A percentile compares a stretch with the other conserved stretches of the same genome.
Conservation (phyloP, 345 rosid genomes). For the Aurinia saxatilis region DNA sequence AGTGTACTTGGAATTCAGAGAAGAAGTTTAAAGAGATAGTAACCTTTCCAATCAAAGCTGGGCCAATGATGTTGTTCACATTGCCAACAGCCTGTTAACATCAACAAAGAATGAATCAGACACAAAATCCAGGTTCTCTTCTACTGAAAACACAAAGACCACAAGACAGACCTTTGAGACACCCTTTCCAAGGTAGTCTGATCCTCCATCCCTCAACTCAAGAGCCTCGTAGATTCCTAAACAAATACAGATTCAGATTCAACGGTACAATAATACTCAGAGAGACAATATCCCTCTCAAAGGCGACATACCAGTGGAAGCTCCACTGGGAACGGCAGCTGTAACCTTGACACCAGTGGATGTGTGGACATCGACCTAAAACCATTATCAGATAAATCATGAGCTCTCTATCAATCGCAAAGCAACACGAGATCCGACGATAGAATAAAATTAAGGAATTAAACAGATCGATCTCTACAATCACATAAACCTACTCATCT, state of each 20-base stretch:
- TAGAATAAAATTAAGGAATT: background rate
- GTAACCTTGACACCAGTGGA: constrained; percentile 50
- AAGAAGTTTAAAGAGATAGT: background rate
- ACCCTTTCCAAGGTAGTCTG: constrained; percentile 96
- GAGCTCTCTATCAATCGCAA: background rate
- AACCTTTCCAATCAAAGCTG: constrained; percentile 91
- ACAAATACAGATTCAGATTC: background rate
- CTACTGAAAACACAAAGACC: background rate
- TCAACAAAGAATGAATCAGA: background rate
- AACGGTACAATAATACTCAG: background rate
- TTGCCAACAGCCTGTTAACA: constrained; percentile 64
- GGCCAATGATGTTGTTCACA: constrained; percentile 72
- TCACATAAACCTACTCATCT: background rate
- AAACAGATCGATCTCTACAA: background rate
- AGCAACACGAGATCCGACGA: background rate
- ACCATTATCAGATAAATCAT: background rate
- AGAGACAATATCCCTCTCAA: no score
- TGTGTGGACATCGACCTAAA: constrained; percentile 58
- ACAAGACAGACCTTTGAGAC: constrained; percentile 57
- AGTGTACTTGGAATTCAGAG: background rate
- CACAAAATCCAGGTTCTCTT: no score
- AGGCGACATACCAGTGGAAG: constrained; percentile 71
- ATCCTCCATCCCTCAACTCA: constrained; percentile 93
- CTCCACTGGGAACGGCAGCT: constrained; percentile 98
- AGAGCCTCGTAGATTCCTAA: constrained; percentile 91